Evolutionary conservation across 768 basidiomycete genomes (phyloP).

Genomic region (Dictyophora rubrovolvata): DNA sequence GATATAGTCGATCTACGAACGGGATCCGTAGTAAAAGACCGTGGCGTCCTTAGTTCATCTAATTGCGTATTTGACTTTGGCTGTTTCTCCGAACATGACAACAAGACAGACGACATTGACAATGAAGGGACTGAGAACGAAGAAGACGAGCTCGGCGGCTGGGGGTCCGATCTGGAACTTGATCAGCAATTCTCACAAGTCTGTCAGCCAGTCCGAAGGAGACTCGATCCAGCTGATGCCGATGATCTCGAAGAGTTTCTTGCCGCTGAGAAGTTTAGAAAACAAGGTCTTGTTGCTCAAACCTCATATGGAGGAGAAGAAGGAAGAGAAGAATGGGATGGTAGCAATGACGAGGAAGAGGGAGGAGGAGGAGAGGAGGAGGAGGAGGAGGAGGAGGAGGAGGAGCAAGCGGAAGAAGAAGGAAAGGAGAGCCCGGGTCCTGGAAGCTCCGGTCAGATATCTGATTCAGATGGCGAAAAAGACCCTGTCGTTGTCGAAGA

Average conservation of each 20-base stretch:
- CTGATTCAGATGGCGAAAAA: background rate
- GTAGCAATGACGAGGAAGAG: conserved; percentile 37
- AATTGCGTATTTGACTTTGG: conserved; percentile 40
- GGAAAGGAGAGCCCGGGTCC: too few relatives aligned
- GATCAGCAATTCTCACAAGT: background rate
- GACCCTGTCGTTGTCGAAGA: background rate
- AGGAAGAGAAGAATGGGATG: conserved; percentile 23
- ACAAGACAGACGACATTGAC: conserved; percentile 17
- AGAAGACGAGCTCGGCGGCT: conserved; percentile 18
- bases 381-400: conserved; percentile 9
- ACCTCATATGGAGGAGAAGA: conserved; percentile 27
- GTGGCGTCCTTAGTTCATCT: conserved; percentile 48
- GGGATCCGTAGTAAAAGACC: conserved; percentile 53
- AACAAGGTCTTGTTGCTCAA: conserved; percentile 17
- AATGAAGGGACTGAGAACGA: background rate
- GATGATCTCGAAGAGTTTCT: conserved; percentile 58
- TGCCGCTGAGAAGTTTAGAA: conserved; percentile 48
- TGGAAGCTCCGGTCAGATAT: background rate
- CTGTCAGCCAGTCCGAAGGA: conserved; percentile 32
- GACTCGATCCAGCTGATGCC: conserved; percentile 41
- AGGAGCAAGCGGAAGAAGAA: conserved; percentile 7
- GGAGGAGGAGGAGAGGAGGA: conserved; percentile 12
- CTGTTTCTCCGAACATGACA: conserved; percentile 27
- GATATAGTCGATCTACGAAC: conserved; percentile 66
- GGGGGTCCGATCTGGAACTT: conserved; percentile 18